Percentiles rank a stretch among this genome's conserved stretches.
These are phyloP conservation scores for Trifolium dubium DNA, from an alignment of 306 rosid species.

Conservation along the genomic window DNA sequence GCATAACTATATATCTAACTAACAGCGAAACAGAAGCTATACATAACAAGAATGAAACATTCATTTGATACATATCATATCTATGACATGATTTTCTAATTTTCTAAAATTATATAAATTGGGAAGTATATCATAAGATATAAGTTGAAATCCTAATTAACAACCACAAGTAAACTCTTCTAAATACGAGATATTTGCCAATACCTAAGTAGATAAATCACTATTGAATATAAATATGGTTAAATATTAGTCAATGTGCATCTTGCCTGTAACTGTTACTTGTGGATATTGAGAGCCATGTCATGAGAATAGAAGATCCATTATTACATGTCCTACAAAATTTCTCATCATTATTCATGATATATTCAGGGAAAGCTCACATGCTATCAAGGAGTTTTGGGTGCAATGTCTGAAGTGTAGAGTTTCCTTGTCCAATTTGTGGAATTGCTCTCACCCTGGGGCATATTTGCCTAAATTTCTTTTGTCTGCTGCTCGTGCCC, in stretches of 20 bases:
- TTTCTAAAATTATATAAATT: background rate
- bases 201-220: slow-evolving; percentile 3
- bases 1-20: background rate
- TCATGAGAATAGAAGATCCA: background rate
- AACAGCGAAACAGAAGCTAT: background rate
- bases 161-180: background rate
- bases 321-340: background rate
- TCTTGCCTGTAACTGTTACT: slow-evolving; percentile 3
- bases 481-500: slow-evolving; percentile 63
- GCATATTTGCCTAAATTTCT: slow-evolving; percentile 55
- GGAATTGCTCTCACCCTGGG: slow-evolving; percentile 64
- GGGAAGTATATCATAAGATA: background rate
- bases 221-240: slow-evolving; percentile 4
- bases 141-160: background rate
- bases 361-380: slow-evolving; percentile 57
- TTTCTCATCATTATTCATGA: slow-evolving; percentile 21
- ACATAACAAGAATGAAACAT: background rate
- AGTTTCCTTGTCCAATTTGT: slow-evolving; percentile 65
- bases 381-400: slow-evolving; percentile 58
- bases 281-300: slow-evolving; percentile 4
- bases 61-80: slow-evolving; percentile 1
- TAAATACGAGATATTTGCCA: background rate
- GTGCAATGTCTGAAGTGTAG: slow-evolving; percentile 65
- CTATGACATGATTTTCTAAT: background rate
- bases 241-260: slow-evolving; percentile 10